Evolutionary conservation across 1,139 yeast genomes (phyloP), one percentile per base, ranked within the genome.

Genomic region (Kodamaea sp.): DNA sequence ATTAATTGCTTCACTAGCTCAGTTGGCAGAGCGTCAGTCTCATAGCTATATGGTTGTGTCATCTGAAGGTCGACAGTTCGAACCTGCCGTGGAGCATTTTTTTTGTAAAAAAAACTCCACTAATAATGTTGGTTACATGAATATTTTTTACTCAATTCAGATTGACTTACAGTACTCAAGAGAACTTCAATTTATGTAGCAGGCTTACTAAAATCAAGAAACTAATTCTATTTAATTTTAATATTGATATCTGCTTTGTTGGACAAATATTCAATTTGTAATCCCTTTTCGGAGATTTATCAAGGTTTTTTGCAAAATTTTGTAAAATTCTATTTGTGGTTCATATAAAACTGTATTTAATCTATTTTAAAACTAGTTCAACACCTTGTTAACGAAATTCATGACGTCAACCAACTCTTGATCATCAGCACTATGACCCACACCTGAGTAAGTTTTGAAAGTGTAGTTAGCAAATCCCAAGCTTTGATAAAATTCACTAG

Each of bases 401-500:
- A 75, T 61, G 8, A 82, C 68, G 36, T 84, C 89, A 2, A 46
- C 54, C 46, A 89, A 60, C 54, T 88, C 96, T 43, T 78, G 76
- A 10, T 82, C 84, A 47, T 69, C 66, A 0, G 88, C 78, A 35
- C 82, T 70, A 57, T 89, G 97, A 1, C 68, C 79, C 60, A 87
- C 63, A 0, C 84, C 86, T 2, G 62, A 55, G 54, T 87, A 92
- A 8, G 67, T 60, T 36, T 79, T 75, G 65, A 84, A 85, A 2
- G 63, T 59, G 45, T 75, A 70, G 36, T 79, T 65, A 9, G 63
- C 63, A 56, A 77, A 77, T 0, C 85, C 89, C 15, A 79, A 49
- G 0, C 56, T 50, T 42, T 65, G 58, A 57, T 68, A 75, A 40
- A 78, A 71, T 7, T 74, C 72, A 9, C 62, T 53, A 1, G 89